phyloP scores from a whole-genome alignment of 129 eudicot species.

The Saussurea involucrata region DNA sequence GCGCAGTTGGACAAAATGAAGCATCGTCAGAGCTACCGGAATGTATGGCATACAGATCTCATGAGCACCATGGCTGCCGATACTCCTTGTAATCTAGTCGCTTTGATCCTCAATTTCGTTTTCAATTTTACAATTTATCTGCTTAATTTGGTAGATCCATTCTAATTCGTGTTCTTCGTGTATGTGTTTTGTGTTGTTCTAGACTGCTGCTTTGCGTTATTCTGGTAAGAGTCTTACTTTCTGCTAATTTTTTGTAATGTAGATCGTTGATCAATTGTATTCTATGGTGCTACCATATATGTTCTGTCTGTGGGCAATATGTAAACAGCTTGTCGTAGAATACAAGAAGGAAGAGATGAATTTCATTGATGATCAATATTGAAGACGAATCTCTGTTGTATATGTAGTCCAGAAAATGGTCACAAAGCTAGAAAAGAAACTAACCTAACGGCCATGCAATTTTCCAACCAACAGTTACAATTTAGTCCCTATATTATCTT shows the following conservation, averaged over 20 bases:
- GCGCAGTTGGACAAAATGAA: constrained; percentile 61
- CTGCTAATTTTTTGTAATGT: background rate
- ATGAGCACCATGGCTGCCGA: constrained; percentile 53
- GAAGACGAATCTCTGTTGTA: background rate
- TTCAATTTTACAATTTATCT: background rate
- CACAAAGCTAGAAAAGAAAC: background rate
- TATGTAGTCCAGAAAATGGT: background rate
- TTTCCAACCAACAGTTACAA: background rate
- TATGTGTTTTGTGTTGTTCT: constrained; percentile 20
- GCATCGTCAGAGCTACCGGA: constrained; percentile 60
- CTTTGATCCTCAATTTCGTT: constrained; percentile 6
- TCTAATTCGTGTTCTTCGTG: constrained; percentile 7
- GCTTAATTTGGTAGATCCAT: background rate
- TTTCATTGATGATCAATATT: background rate
- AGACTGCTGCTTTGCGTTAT: constrained; percentile 81
- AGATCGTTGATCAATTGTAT: background rate
- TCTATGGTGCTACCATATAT: background rate
- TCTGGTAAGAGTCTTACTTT: constrained; percentile 54
- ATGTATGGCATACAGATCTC: constrained; percentile 91
- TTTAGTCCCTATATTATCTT: constrained; percentile 13
- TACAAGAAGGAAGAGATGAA: background rate
- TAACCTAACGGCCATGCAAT: constrained; percentile 1
- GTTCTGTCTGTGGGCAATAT: background rate
- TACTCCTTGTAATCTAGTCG: constrained; percentile 51
- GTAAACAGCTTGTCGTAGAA: background rate